Evolutionary conservation across 2,329 filamentous ascomycete genomes (phyloP), one percentile per base, ranked within the genome.

Genomic region (Bimuria novae-zelandiae): DNA sequence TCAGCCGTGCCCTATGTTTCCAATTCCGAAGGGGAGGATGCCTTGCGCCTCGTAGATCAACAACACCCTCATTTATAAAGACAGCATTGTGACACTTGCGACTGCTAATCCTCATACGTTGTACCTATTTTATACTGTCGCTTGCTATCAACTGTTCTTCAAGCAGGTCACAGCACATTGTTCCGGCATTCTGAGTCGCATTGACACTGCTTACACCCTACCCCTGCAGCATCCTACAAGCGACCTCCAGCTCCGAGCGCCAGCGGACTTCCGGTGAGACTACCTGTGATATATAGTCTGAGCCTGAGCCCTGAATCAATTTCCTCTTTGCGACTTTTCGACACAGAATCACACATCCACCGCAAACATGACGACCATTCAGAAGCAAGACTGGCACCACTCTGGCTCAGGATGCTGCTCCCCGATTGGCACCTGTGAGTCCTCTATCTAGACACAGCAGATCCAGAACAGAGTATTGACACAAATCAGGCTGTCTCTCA

Each of bases 371-470:
- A 50, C 62, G 25, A 52, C 53, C 49, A 59, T 59, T 22, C 60
- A 62, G 39, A 56, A 65, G 40, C 61, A 65, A 58, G 65, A 68
- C 7, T 70, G 68, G 68, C 64, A 70, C 51, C 52, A 68, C 56
- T 63, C 47, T 4, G 67, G 68, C 35, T 55, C 55, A 36, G 50
- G 61, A 17, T 72, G 70, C 58, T 72, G 64, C 59, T 54, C 56
- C 5, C 70, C 69, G 7, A 60, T 72, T 12, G 56, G 57, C 14
- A 67, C 66, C 12, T 71, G 69, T 70, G 55, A 51, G 66, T 52
- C 35, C 6, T n/a, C 30, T 10, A 29, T 23, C 10, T 8, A 22
- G 27, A 16, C 7, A 10, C 7, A 8, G 3, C 4, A 19, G 7
- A 25, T 11, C 8, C n/a, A 21, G 6, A 30, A 39, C 23, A 17